These are phyloP conservation scores for Perilla frutescens DNA, from an alignment of 257 asterid genomes.

Conservation along the genomic window DNA sequence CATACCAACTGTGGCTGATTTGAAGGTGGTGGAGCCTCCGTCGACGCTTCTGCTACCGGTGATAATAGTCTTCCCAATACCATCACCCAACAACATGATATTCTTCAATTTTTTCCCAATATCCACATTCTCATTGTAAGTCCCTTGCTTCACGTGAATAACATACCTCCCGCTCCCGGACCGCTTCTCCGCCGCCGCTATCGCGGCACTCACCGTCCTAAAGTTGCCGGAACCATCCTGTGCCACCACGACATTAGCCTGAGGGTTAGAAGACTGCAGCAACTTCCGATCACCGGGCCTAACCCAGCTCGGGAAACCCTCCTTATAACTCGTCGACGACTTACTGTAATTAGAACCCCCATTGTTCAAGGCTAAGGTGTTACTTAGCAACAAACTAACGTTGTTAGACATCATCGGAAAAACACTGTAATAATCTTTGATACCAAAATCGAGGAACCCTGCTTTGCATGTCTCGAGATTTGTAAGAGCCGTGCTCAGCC, in stretches of 20 bases:
- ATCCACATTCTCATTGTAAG: constrained; percentile 71
- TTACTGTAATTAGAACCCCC: constrained; percentile 17
- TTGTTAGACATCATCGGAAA: constrained; percentile 59
- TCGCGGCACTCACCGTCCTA: constrained; percentile 60
- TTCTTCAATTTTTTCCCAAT: constrained; percentile 58
- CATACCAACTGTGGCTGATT: constrained; percentile 88
- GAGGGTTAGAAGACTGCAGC: constrained; percentile 50
- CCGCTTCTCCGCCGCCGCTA: constrained; percentile 54
- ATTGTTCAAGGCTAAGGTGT: constrained; percentile 60
- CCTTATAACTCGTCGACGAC: constrained; percentile 12
- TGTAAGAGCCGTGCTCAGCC: constrained; percentile 87
- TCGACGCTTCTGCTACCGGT: constrained; percentile 82
- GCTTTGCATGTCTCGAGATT: constrained; percentile 66
- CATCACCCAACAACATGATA: constrained; percentile 85
- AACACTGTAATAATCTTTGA: constrained; percentile 32
- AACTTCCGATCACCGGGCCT: constrained; percentile 62
- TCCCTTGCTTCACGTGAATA: constrained; percentile 76
- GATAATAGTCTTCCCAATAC: constrained; percentile 85
- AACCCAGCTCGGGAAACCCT: constrained; percentile 76
- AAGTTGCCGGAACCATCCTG: constrained; percentile 72
- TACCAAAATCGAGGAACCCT: constrained; percentile 68
- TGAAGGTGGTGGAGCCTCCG: constrained; percentile 80
- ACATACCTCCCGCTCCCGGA: constrained; percentile 61
- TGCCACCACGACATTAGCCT: constrained; percentile 67
- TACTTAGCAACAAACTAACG: constrained; percentile 64